A percentile compares a stretch with the other conserved stretches of the same genome.
Conservation (phyloP, 345 rosid genomes). For the Mallotus nudiflorus region DNA sequence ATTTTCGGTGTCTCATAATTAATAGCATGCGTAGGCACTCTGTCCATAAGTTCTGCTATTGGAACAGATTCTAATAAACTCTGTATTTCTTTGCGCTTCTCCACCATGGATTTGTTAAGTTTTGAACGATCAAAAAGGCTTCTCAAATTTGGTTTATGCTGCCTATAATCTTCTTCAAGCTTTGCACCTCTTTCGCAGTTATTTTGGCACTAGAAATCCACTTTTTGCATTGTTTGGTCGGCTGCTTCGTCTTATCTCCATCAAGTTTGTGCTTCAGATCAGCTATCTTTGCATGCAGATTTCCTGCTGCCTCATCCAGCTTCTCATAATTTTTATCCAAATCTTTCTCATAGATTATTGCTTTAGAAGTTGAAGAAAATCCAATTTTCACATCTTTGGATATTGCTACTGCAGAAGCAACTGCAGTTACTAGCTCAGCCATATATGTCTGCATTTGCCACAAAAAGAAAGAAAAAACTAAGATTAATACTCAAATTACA, state of each 20-base stretch:
- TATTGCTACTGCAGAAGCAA: constrained; percentile 14
- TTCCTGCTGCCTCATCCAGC: background rate
- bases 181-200: background rate
- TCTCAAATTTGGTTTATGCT: background rate
- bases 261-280: background rate
- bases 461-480: too few relatives aligned
- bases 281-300: constrained; percentile 1
- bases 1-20: background rate
- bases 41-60: background rate
- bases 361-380: background rate
- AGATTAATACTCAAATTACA: too few relatives aligned
- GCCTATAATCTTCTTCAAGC: background rate
- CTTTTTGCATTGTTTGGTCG: background rate
- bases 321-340: background rate
- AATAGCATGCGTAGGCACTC: background rate
- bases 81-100: background rate
- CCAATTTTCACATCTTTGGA: background rate
- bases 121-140: too few relatives aligned
- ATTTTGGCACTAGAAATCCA: background rate
- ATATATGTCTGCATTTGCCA: constrained; percentile 2
- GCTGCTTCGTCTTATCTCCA: background rate
- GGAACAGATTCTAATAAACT: background rate
- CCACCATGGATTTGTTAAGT: background rate
- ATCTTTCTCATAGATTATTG: background rate
- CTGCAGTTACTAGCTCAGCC: background rate